These are phyloP conservation scores for Irpex rosettiformis DNA, from an alignment of 1,284 basidiomycete species.

Conservation along the genomic window DNA sequence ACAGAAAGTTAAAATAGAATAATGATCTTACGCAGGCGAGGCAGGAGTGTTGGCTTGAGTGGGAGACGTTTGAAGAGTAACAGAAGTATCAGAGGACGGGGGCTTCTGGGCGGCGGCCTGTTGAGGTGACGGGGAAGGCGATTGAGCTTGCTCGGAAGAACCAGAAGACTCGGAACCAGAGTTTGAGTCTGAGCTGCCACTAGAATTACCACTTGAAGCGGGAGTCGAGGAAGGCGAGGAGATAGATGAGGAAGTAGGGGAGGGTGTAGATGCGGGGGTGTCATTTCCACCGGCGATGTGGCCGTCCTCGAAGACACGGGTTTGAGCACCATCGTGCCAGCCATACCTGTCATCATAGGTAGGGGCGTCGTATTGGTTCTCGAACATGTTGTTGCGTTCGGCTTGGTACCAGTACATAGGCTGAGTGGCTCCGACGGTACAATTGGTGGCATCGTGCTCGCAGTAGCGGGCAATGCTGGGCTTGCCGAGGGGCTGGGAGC, in stretches of 20 bases:
- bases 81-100: not conserved
- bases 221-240: not conserved
- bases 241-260: not conserved
- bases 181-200: not conserved
- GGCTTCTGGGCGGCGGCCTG: not conserved
- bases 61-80: not conserved
- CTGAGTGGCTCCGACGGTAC: slow-evolving; percentile 63
- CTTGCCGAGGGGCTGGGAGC: slow-evolving; percentile 47
- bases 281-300: not conserved
- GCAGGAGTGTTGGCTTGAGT: not conserved
- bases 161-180: not conserved
- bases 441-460: slow-evolving; percentile 59
- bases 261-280: not conserved
- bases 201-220: not conserved
- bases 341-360: slow-evolving; percentile 58
- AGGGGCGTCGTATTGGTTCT: slow-evolving; percentile 49
- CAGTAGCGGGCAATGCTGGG: slow-evolving; percentile 53
- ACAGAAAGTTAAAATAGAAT: no score
- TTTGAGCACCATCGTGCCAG: slow-evolving; percentile 56
- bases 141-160: not conserved
- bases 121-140: not conserved
- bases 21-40: not conserved
- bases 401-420: slow-evolving; percentile 66
- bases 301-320: slow-evolving; percentile 56
- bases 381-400: slow-evolving; percentile 61